Base-by-base conservation (phyloP, 306 rosid genomes). In the Luffa acutangula region DNA sequence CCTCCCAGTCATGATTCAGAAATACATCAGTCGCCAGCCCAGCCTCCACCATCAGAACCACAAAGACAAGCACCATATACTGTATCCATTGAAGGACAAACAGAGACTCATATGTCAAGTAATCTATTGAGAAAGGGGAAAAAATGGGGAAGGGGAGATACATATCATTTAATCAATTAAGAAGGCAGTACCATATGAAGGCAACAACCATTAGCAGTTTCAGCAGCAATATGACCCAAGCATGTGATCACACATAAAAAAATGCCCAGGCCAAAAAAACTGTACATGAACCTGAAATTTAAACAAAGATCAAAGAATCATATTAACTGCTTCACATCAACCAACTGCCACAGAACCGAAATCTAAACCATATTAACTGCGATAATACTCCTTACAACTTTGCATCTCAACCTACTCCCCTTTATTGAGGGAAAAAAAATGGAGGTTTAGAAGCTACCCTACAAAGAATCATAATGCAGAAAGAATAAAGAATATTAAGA, bases 201-300 rank as follows among this genome's bases (percentile, higher is more conserved):
- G 90, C 91, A 92, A 83, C 94, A 93, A 11, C 94, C 89, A 83
- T 88, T 92, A 12, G 89, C 89, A 77, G 92, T 89, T 80, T 85
- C 97, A 56, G 98, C 92, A 75, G 97, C 96, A 78, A 92, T 36
- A 79, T 93, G 97, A 76, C 97, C 96, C 36, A 87, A 71, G 90
- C 90, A 89, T 46, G 97, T 92, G 87, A 89, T 87, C 78, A 85
- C 89, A 78, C 91, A 88, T 67, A 92, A 82, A 65, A 66, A 25
- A 77, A 86, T 72, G 81, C 98, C 97, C 36, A 90, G 86, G 80
- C 93, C 93, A 80, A 91, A 90, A 82, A 86, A 85, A 4, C 87
- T 80, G 86, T 85, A 90, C 80, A 92, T 92, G 85, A 93, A 93
- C 98, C 98, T 93, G 90, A 56, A 67, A 82, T 75, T 80, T 53